Evolutionary conservation across 2,329 filamentous ascomycete species (phyloP).

Genomic region (Byssothecium circinans): DNA sequence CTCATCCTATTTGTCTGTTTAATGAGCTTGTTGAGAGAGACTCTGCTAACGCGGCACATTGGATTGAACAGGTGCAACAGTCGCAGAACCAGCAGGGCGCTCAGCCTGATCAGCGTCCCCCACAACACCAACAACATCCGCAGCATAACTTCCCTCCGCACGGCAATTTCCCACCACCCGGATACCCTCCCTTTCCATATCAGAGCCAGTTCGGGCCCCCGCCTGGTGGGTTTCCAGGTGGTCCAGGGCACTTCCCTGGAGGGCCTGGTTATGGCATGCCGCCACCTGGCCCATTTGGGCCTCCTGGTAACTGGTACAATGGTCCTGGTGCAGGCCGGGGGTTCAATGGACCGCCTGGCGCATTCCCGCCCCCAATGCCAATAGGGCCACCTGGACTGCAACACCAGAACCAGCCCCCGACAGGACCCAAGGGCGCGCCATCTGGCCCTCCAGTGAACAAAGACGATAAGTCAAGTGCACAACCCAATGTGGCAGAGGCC

Average conservation of each 20-base stretch:
- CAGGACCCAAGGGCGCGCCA: constrained; percentile 41
- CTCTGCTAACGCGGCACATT: constrained; percentile 28
- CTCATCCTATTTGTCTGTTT: constrained; percentile 16
- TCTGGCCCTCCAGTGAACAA: constrained; percentile 31
- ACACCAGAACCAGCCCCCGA: constrained; percentile 43
- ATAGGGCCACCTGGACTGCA: constrained; percentile 58
- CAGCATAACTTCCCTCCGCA: not conserved
- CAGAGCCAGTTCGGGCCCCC: constrained; percentile 52
- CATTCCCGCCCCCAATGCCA: constrained; percentile 63
- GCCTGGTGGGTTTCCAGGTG: constrained; percentile 49
- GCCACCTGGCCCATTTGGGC: constrained; percentile 63
- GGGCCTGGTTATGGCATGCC: constrained; percentile 63
- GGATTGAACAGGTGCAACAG: constrained; percentile 34
- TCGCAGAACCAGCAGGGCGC: constrained; percentile 29
- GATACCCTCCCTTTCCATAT: constrained; percentile 44
- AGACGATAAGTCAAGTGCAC: constrained; percentile 30
- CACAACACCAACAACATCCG: constrained; percentile 37
- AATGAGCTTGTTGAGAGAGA: constrained; percentile 5
- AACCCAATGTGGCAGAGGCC: constrained; percentile 48
- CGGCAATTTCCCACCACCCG: constrained; percentile 40
- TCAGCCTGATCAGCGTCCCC: constrained; percentile 33
- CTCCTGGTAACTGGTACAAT: constrained; percentile 70
- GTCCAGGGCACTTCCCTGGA: constrained; percentile 48
- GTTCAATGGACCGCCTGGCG: constrained; percentile 69
- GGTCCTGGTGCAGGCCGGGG: constrained; percentile 73